Evolutionary conservation across 2,329 filamentous ascomycete species (phyloP).

Genomic region (Fusarium verrucosum): DNA sequence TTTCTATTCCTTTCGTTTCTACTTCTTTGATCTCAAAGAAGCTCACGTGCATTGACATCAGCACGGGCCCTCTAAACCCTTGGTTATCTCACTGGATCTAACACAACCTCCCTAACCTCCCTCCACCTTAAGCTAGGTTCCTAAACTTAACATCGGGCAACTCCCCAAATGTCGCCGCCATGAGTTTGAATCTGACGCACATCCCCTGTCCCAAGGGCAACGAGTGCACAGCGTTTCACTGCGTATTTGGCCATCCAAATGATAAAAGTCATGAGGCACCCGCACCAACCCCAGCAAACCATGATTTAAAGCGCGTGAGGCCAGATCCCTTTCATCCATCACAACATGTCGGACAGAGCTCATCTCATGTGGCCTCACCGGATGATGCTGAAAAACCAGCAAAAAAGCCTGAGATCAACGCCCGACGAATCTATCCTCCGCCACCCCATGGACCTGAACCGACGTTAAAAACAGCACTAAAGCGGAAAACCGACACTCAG

Average conservation of each 20-base stretch:
- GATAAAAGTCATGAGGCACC: slow-evolving; percentile 41
- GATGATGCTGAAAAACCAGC: neutral
- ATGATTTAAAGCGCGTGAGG: slow-evolving; percentile 48
- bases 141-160: too few species aligned
- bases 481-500: slow-evolving; percentile 33
- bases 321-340: slow-evolving; percentile 30
- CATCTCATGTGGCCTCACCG: slow-evolving; percentile 1
- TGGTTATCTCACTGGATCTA: too few species aligned
- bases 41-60: neutral
- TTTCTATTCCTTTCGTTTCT: neutral
- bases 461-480: too few species aligned
- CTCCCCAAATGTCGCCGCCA: slow-evolving; percentile 35
- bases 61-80: slow-evolving; percentile 3
- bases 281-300: slow-evolving; percentile 25
- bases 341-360: slow-evolving; percentile 4
- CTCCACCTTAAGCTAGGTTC: too few species aligned
- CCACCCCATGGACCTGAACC: too few species aligned
- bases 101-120: too few species aligned
- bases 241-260: slow-evolving; percentile 58
- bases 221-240: slow-evolving; percentile 59
- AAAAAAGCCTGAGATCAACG: slow-evolving; percentile 38
- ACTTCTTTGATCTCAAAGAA: neutral
- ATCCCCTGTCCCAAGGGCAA: slow-evolving; percentile 62
- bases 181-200: slow-evolving; percentile 57
- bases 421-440: slow-evolving; percentile 49